Base-by-base conservation (phyloP, 2,329 filamentous ascomycete genomes). In the Alternaria rosae region DNA sequence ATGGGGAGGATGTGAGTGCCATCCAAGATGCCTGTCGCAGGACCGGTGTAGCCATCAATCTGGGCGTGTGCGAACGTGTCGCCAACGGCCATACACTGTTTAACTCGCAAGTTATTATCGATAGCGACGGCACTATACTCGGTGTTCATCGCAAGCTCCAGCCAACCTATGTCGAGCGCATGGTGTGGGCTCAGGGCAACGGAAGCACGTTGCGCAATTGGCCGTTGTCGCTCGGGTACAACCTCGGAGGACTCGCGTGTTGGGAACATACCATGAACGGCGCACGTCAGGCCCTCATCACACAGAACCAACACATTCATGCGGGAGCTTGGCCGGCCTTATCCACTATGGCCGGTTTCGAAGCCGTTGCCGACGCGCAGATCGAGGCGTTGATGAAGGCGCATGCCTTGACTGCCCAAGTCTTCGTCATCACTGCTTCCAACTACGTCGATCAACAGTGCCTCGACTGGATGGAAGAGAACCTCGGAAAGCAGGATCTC, bases 341-440 rank as follows among this genome's bases (percentile, higher is more conserved):
- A n/a, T 74, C 72, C 0, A 76, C 71, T 8, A 74, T 77, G 76
- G 66, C 68, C 0, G 81, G 81, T 0, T 82, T 83, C 44, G 80
- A 83, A 59, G 68, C 62, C 0, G 76, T 79, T 6, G 81, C 80
- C 2, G 76, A 81, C 61, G 72, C 72, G n/a, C 81, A 83, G 68
- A 83, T 84, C 54, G 82, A 84, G 71, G 81, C 79, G 6, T 64
- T 83, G 35, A 83, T 83, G 81, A 83, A 83, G 70, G 70, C 73
- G 6, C 82, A 83, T 61, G 81, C 82, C 3, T 60, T 83, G 23
- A 82, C 81, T 1, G 81, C 77, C 13, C 82, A 84, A 59, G 78
- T 80, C 3, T 84, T 82, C 55, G 82, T 82, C 21, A 69, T 83
- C 28, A 75, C 74, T 1, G 81, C 81, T 3, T 78, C 76, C 7